Conservation (phyloP, 176 grass and related monocot species). For the Carex myosuroides region DNA sequence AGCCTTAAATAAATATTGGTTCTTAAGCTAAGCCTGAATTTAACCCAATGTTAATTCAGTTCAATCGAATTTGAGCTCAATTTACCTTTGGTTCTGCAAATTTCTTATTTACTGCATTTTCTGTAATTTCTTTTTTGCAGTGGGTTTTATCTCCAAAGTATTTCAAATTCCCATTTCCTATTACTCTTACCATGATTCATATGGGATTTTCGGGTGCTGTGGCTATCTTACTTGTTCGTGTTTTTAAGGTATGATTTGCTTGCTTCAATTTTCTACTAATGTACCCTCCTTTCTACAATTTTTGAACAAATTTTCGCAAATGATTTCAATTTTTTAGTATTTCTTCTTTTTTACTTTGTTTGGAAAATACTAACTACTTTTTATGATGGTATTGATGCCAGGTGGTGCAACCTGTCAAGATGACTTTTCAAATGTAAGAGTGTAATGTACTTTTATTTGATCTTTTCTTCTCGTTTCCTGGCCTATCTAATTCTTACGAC, state of each 20-base stretch:
- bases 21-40: neutral
- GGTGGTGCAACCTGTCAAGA: constrained; percentile 98
- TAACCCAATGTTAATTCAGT: neutral
- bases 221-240: constrained; percentile 84
- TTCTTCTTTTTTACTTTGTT: neutral
- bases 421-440: constrained; percentile 99
- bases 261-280: constrained; percentile 1
- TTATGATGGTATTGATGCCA: constrained; percentile 38
- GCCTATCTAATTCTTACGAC: constrained; percentile 16
- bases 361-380: constrained; percentile 20
- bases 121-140: constrained; percentile 35
- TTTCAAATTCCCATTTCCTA: constrained; percentile 98
- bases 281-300: neutral
- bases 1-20: neutral
- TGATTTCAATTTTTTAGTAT: neutral
- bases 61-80: neutral
- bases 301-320: neutral
- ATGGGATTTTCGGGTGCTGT: constrained; percentile 92
- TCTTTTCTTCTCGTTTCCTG: constrained; percentile 1
- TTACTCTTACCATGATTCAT: constrained; percentile 99
- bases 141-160: constrained; percentile 97
- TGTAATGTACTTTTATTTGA: constrained; percentile 12
- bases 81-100: neutral
- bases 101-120: constrained; percentile 4
- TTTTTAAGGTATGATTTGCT: constrained; percentile 75